Evolutionary conservation across 192 early-diverging fungal genomes (phyloP).

Genomic region (Diversispora epigaea): DNA sequence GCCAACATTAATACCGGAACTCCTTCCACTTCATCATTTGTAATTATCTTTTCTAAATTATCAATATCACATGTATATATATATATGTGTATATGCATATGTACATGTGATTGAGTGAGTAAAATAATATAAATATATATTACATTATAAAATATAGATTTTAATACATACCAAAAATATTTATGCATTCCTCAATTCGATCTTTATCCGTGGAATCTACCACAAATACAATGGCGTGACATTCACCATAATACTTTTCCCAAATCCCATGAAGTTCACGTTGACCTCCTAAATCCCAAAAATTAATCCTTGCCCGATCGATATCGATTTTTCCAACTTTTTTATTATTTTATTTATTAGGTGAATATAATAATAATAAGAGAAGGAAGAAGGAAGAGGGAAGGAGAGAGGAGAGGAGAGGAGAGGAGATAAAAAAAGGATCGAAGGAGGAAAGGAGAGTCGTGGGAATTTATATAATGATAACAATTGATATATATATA

Average conservation of each 20-base stretch:
- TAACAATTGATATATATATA: too few relatives aligned
- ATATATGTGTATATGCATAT: too few relatives aligned
- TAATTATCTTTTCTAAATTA: conserved; percentile 69
- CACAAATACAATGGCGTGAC: conserved; percentile 92
- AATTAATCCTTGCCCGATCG: conserved; percentile 71
- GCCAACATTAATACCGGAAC: conserved; percentile 91
- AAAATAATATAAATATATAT: conserved; percentile 2
- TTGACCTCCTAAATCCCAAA: conserved; percentile 96
- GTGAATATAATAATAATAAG: neutral
- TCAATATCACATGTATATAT: too few relatives aligned
- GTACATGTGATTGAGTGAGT: neutral
- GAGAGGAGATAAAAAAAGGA: neutral
- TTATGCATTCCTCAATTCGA: conserved; percentile 77
- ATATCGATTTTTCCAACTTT: conserved; percentile 75
- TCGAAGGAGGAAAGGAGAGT: too few relatives aligned
- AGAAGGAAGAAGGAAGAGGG: too few relatives aligned
- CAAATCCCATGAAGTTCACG: conserved; percentile 85
- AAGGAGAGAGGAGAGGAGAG: neutral
- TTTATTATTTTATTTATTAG: neutral
- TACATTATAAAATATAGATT: neutral
- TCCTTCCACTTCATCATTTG: conserved; percentile 70
- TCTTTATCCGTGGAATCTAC: conserved; percentile 82
- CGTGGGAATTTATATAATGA: too few relatives aligned
- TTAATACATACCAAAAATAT: conserved; percentile 62
- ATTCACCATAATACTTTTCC: conserved; percentile 91